Evolutionary conservation across 192 early-diverging fungal species (phyloP).

Genomic region (Globomyces pollinis-pini): DNA sequence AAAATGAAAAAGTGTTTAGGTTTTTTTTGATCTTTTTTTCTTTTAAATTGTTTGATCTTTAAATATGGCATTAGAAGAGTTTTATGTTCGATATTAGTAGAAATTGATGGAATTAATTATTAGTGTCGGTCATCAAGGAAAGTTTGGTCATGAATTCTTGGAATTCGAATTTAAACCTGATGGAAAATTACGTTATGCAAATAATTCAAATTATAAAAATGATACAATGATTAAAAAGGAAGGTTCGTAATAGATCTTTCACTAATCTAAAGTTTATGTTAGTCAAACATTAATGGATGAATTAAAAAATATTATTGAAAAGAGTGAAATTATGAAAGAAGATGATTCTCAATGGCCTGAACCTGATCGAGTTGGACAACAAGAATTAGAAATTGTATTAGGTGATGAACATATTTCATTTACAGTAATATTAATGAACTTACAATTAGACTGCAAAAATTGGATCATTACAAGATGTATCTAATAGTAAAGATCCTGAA

Average conservation of each 20-base stretch:
- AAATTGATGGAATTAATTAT: conserved; percentile 9
- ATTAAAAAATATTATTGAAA: conserved; percentile 78
- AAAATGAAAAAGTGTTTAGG: too few relatives aligned
- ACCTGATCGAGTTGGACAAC: conserved; percentile 80
- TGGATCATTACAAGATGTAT: conserved; percentile 84
- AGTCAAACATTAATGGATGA: conserved; percentile 75
- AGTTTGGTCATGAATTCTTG: conserved; percentile 98
- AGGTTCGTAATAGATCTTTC: too few relatives aligned
- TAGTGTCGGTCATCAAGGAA: conserved; percentile 77
- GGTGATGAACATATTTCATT: conserved; percentile 89
- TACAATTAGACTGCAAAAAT: conserved; percentile 74
- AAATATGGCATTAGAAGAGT: conserved; percentile 28
- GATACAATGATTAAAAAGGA: conserved; percentile 94
- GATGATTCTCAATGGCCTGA: conserved; percentile 88
- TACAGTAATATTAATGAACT: conserved; percentile 50
- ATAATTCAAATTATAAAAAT: conserved; percentile 97
- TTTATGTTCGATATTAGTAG: conserved; percentile 50
- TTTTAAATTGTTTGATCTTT: too few relatives aligned
- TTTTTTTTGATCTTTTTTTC: neutral
- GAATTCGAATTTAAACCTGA: conserved; percentile 90
- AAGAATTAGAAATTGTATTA: conserved; percentile 91
- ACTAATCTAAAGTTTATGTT: too few relatives aligned
- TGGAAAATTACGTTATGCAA: conserved; percentile 88
- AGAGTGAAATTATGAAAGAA: conserved; percentile 90
- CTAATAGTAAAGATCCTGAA: conserved; percentile 84